Evolutionary conservation across 768 basidiomycete genomes (phyloP), one percentile per base, ranked within the genome.

Genomic region (Cytidiella melzeri): DNA sequence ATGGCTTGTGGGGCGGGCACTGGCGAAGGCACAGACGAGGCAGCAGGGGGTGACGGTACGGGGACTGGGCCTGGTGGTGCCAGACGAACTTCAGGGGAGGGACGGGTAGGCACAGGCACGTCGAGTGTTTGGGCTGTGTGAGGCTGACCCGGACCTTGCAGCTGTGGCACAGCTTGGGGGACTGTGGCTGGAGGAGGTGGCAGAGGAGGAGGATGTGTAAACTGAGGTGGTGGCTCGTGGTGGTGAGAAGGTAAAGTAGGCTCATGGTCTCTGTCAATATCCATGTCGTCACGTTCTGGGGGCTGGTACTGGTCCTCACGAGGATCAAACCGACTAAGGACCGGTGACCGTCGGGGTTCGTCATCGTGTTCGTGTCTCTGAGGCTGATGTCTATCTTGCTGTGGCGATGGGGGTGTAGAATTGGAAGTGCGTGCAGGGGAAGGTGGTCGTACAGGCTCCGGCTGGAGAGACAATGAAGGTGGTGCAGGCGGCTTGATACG

Each of bases 401-500:
- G 0, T 23, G 53, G 13, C 5, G 51, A 45, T 15, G 53, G 47
- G 28, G 47, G 51, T 7, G 52, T 46, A 20, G 49, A 53, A 45
- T 30, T 20, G 37, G 20, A 23, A 50, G 41, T 39, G 46, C 43
- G 21, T 50, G 55, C 18, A 57, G 41, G 36, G 50, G 41, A n/a
- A n/a, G n/a, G n/a, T n/a, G n/a, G n/a, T n/a, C n/a, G n/a, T n/a
- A n/a, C n/a, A n/a, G n/a, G n/a, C n/a, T n/a, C n/a, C n/a, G n/a
- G n/a, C n/a, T 36, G 43, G 52, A 15, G 53, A 57, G 18, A 34
- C 15, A 48, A 40, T 9, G 59, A 47, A 37, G 63, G 61, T 13
- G 65, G 66, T 21, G 63, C 61, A 27, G 75, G 71, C 0, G 77
- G 73, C 50, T 77, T 77, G 48, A 77, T 68, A 49, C 77, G 72